A percentile compares a stretch with the other conserved stretches of the same genome.
phyloP scores from a whole-genome alignment of 1,284 basidiomycete genomes.

The Xanthoconium separans region DNA sequence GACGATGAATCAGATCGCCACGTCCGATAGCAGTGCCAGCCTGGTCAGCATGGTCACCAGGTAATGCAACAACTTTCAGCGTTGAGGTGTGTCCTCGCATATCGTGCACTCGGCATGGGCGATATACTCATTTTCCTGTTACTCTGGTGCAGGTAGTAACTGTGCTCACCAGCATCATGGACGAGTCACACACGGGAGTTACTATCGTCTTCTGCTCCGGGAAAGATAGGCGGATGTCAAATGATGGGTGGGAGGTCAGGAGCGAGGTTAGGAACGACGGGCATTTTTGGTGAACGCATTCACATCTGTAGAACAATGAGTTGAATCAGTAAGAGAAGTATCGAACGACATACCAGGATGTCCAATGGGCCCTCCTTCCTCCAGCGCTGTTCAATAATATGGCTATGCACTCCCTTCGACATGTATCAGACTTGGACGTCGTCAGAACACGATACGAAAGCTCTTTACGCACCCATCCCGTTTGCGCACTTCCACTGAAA shows the following conservation, averaged over 20 bases:
- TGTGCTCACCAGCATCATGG: no score
- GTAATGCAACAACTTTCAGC: no score
- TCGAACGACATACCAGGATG: conserved; percentile 59
- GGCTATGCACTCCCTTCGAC: conserved; percentile 68
- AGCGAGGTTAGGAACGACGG: conserved; percentile 86
- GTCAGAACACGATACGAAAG: conserved; percentile 4
- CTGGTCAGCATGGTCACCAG: no score
- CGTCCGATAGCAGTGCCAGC: no score
- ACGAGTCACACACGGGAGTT: conserved; percentile 6
- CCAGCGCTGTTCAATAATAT: conserved; percentile 86
- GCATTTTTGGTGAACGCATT: conserved; percentile 88
- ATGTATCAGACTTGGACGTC: conserved; percentile 49
- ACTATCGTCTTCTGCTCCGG: conserved; percentile 33
- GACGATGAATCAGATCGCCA: no score
- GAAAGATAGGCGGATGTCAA: conserved; percentile 71
- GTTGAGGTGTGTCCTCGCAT: no score
- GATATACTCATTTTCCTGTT: no score
- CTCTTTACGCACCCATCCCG: conserved; percentile 62
- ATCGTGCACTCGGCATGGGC: no score
- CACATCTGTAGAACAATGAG: conserved; percentile 66
- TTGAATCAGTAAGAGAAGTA: not conserved
- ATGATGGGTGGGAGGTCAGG: conserved; percentile 68
- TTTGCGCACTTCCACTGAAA: conserved; percentile 75
- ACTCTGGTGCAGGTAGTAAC: no score
- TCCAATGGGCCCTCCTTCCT: conserved; percentile 81